These are phyloP conservation scores for Tolypocladium ovalisporum DNA, from an alignment of 2,329 filamentous ascomycete species.

Conservation along the genomic window DNA sequence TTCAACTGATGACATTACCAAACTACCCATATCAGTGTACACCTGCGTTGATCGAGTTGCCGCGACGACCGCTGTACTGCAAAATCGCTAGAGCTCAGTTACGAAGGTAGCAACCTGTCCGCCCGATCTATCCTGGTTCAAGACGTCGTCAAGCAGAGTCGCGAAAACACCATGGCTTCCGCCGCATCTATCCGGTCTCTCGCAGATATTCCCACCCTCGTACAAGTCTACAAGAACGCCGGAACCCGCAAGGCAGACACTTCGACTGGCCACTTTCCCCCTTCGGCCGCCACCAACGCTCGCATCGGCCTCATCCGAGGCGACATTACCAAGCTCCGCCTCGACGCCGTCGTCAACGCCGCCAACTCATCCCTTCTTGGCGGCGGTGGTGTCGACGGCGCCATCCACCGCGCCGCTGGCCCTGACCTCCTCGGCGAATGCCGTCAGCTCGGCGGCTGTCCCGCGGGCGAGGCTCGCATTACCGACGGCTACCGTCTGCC, in stretches of 20 bases:
- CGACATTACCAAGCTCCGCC: constrained; percentile 70
- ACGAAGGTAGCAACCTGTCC: neutral
- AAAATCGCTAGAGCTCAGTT: neutral
- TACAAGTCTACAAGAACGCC: constrained; percentile 46
- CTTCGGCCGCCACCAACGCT: constrained; percentile 52
- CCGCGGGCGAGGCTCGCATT: constrained; percentile 71
- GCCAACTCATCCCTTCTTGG: constrained; percentile 71
- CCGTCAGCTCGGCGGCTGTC: constrained; percentile 57
- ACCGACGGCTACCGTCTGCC: constrained; percentile 69
- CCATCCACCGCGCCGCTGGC: constrained; percentile 80
- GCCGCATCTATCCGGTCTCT: constrained; percentile 21
- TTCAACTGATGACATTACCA: neutral
- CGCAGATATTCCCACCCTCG: constrained; percentile 50
- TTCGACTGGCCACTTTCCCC: constrained; percentile 12
- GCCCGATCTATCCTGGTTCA: neutral
- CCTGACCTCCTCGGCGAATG: constrained; percentile 59
- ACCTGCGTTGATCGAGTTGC: neutral
- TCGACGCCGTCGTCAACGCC: constrained; percentile 87
- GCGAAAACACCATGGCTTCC: neutral
- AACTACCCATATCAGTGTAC: neutral
- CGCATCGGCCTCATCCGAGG: constrained; percentile 59
- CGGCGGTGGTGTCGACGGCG: constrained; percentile 83
- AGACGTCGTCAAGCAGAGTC: neutral
- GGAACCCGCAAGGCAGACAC: neutral
- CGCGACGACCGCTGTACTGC: neutral